These are phyloP conservation scores for Fusarium pseudocircinatum DNA, from an alignment of 2,329 filamentous ascomycete genomes.

Conservation along the genomic window DNA sequence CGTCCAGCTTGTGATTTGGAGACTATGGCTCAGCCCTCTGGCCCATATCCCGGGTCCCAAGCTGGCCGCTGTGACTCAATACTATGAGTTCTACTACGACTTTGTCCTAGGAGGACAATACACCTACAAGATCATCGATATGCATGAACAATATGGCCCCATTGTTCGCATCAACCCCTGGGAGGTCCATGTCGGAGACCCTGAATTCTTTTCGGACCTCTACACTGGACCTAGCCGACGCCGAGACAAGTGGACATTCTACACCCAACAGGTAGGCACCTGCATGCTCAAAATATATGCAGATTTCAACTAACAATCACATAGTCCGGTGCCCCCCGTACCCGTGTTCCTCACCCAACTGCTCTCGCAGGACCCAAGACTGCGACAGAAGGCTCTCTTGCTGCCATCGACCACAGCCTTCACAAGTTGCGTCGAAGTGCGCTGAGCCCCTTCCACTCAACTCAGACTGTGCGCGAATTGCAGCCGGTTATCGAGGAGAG, in stretches of 20 bases:
- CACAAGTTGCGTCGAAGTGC: constrained; percentile 48
- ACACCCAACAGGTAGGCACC: constrained; percentile 47
- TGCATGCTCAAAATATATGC: neutral
- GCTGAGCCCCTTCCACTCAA: constrained; percentile 51
- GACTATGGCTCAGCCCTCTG: constrained; percentile 52
- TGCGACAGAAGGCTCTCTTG: constrained; percentile 46
- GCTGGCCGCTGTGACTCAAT: constrained; percentile 51
- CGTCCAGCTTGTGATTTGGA: constrained; percentile 42
- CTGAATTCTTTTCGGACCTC: constrained; percentile 52
- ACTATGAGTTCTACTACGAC: constrained; percentile 57
- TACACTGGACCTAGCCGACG: constrained; percentile 46
- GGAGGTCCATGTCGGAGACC: constrained; percentile 52
- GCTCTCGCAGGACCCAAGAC: constrained; percentile 25
- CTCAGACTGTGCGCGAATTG: constrained; percentile 50
- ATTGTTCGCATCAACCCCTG: constrained; percentile 53
- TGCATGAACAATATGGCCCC: constrained; percentile 55
- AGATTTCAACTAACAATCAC: constrained; percentile 18
- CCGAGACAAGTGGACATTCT: constrained; percentile 50
- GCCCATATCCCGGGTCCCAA: constrained; percentile 52
- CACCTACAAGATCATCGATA: constrained; percentile 52
- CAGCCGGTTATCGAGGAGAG: constrained; percentile 51
- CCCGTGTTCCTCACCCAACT: constrained; percentile 27
- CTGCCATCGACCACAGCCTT: constrained; percentile 49
- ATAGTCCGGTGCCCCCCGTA: constrained; percentile 50
- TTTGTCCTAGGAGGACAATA: constrained; percentile 54